Percentiles rank a stretch among this genome's conserved stretches.
Conservation (phyloP, 2,329 filamentous ascomycete species). For the Niveomyces coronatus region DNA sequence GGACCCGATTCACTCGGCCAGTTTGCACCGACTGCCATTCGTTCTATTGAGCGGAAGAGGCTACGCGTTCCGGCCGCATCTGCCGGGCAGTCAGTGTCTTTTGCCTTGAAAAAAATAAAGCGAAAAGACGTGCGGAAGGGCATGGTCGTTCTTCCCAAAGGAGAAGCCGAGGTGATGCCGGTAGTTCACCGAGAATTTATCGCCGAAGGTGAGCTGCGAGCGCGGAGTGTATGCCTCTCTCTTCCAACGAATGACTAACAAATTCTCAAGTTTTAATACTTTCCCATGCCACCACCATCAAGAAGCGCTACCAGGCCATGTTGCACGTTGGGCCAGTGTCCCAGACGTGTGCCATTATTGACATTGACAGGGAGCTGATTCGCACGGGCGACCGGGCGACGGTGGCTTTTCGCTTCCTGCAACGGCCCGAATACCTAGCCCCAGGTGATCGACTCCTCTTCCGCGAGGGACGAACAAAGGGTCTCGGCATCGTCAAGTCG, state of each 20-base stretch:
- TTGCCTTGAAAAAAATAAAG: constrained; percentile 78
- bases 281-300: constrained; percentile 93
- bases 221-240: constrained; percentile 2
- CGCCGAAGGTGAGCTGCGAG: constrained; percentile 52
- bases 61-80: constrained; percentile 79
- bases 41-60: constrained; percentile 89
- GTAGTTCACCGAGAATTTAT: constrained; percentile 70
- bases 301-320: constrained; percentile 96
- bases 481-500: constrained; percentile 84
- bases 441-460: constrained; percentile 86
- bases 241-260: constrained; percentile 9
- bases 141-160: constrained; percentile 88
- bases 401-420: constrained; percentile 90
- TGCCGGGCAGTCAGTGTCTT: constrained; percentile 86
- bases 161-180: constrained; percentile 57
- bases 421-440: constrained; percentile 83
- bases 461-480: constrained; percentile 89
- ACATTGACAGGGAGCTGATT: constrained; percentile 93
- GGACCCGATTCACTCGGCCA: constrained; percentile 86
- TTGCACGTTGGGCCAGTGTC: constrained; percentile 89
- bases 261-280: constrained; percentile 67
- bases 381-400: constrained; percentile 88
- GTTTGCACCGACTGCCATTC: constrained; percentile 76
- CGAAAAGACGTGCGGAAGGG: constrained; percentile 93
- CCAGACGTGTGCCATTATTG: constrained; percentile 94